Percentiles rank a stretch among this genome's conserved stretches.
These are phyloP conservation scores for Pestalotiopsis sp. DNA, from an alignment of 2,329 filamentous ascomycete species.

Conservation along the genomic window DNA sequence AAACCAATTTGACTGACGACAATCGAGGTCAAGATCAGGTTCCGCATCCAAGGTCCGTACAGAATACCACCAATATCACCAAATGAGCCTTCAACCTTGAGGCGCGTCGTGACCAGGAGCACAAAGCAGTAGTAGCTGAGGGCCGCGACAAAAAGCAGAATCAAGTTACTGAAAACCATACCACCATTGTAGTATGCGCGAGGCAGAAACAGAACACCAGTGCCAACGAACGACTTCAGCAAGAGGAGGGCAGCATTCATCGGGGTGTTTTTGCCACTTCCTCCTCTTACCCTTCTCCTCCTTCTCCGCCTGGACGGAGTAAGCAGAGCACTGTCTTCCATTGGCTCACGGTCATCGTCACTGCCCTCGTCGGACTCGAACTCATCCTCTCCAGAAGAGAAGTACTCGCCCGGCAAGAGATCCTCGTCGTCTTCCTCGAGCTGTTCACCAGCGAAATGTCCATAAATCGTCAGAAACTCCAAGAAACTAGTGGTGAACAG, in stretches of 20 bases:
- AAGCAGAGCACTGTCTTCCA: slow-evolving; percentile 84
- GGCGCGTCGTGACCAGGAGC: slow-evolving; percentile 81
- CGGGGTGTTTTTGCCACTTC: slow-evolving; percentile 75
- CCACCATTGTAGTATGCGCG: slow-evolving; percentile 94
- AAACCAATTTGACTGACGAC: slow-evolving; percentile 96
- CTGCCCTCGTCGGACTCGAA: slow-evolving; percentile 56
- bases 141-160: slow-evolving; percentile 81
- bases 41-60: slow-evolving; percentile 89
- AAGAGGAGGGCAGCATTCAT: slow-evolving; percentile 82
- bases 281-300: slow-evolving; percentile 74
- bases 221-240: slow-evolving; percentile 97
- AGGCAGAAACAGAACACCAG: slow-evolving; percentile 90
- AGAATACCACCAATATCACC: slow-evolving; percentile 93
- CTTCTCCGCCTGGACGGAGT: slow-evolving; percentile 74
- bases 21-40: slow-evolving; percentile 85
- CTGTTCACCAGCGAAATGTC: slow-evolving; percentile 96
- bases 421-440: slow-evolving; percentile 96
- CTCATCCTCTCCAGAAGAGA: slow-evolving; percentile 75
- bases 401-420: slow-evolving; percentile 86
- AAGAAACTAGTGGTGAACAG: slow-evolving; percentile 91
- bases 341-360: slow-evolving; percentile 74
- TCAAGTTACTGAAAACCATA: slow-evolving; percentile 93
- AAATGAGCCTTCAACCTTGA: slow-evolving; percentile 90
- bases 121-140: slow-evolving; percentile 99
- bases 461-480: slow-evolving; percentile 93